phyloP scores from a whole-genome alignment of 148 eudicot species.

The Oxyria digyna region DNA sequence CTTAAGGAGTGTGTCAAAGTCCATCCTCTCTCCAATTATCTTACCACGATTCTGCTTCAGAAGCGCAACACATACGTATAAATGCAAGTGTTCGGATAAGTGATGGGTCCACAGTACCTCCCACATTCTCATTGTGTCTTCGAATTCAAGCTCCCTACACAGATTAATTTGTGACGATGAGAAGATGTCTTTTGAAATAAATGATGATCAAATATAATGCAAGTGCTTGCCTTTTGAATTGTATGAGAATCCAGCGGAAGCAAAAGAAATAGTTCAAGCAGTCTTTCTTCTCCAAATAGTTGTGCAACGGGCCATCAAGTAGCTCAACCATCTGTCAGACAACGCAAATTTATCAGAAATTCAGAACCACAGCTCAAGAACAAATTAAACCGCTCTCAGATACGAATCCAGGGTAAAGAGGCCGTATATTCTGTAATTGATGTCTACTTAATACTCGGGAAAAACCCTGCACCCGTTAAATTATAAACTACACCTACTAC shows the following conservation, averaged over 20 bases:
- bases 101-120: slow-evolving; percentile 88
- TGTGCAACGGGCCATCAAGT: slow-evolving; percentile 68
- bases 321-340: slow-evolving; percentile 74
- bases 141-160: slow-evolving; percentile 69
- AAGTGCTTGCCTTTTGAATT: slow-evolving; percentile 67
- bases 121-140: slow-evolving; percentile 68
- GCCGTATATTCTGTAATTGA: no score
- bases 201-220: not conserved
- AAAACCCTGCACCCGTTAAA: no score
- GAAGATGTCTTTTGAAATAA: not conserved
- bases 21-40: slow-evolving; percentile 90
- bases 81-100: slow-evolving; percentile 72
- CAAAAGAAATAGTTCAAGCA: slow-evolving; percentile 96
- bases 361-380: not conserved
- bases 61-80: slow-evolving; percentile 71
- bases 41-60: slow-evolving; percentile 58
- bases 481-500: no score
- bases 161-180: not conserved
- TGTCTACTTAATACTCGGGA: no score
- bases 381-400: no score
- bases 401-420: no score
- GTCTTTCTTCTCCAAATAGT: slow-evolving; percentile 70
- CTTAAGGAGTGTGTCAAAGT: slow-evolving; percentile 82
- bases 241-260: slow-evolving; percentile 97
- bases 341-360: not conserved